Conservation (phyloP, 805 yeast species). For the Cephaloascus fragrans region DNA sequence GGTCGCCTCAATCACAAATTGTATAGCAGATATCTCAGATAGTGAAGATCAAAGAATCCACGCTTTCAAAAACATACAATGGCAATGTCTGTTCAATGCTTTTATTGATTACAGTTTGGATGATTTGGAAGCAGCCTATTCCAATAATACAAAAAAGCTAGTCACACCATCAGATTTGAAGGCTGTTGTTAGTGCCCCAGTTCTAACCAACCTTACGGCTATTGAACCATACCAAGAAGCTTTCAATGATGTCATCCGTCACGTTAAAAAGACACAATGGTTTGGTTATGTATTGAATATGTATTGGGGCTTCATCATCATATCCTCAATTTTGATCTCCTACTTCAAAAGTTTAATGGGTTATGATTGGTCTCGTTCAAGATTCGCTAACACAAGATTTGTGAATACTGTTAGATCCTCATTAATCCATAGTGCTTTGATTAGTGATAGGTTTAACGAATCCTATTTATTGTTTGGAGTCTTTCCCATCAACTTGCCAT, state of each 20-base stretch:
- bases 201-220: not conserved
- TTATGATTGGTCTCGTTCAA: not conserved
- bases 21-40: constrained; percentile 23
- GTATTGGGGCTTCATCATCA: constrained; percentile 1
- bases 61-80: constrained; percentile 26
- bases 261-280: constrained; percentile 2
- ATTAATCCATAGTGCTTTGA: not conserved
- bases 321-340: not conserved
- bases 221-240: not conserved
- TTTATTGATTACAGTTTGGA: constrained; percentile 19
- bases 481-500: constrained; percentile 1
- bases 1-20: constrained; percentile 32
- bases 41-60: constrained; percentile 19
- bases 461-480: constrained; percentile 1
- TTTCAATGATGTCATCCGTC: constrained; percentile 1
- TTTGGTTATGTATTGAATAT: constrained; percentile 2
- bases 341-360: not conserved
- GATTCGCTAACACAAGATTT: not conserved
- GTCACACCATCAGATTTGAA: not conserved
- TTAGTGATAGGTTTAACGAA: not conserved
- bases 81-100: constrained; percentile 23
- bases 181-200: not conserved
- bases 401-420: not conserved
- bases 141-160: not conserved
- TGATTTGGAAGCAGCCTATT: constrained; percentile 11